Base-by-base conservation (phyloP, 345 rosid genomes). In the Clarkia xantiana region DNA sequence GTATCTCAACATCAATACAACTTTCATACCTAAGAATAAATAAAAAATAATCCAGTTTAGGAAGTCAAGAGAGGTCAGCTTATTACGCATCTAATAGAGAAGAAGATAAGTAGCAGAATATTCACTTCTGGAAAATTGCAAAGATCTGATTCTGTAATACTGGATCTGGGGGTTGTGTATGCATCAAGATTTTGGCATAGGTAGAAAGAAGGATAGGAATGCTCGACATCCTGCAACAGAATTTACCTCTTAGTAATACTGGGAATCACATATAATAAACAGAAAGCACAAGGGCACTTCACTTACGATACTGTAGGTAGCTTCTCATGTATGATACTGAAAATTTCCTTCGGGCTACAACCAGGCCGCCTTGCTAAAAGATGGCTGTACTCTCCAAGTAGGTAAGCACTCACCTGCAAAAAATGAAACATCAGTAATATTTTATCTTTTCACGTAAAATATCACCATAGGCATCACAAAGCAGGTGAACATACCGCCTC, bases 1-100 rank as follows among this genome's bases (percentile, higher is more conserved):
- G 99, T 71, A 93, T 87, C 71, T 93, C 99, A 65, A 71, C 94
- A 80, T 93, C 99, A 51, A 93, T 93, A 80, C 95, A 80, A 60
- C 97, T 93, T 77, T 87, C 99, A 45, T 87, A 93, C 67, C 99
- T 93, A 65, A 29, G 36, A 23, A 23, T 23, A 23, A 6, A 23
- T 39, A 52, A 29, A 29, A 55, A 29, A 62, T 53, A 59, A 42
- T 25, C 61, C 51, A 63, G 58, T 3, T 18, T 20, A 29, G 39
- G 53, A 62, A 47, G 44, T 46, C 49, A 25, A 55, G 13, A 54
- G 16, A 48, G 22, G 12, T 22, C 22, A 44, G 18, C 41, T 45
- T 18, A 46, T 17, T 43, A 41, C 40, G 9, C 44, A 20, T 23
- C 49, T 46, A 14, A 34, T 42, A 23, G 29, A 45, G 49, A 52